Evolutionary conservation across 1,139 yeast species (phyloP).

Genomic region (Debaryomyces fabryi): DNA sequence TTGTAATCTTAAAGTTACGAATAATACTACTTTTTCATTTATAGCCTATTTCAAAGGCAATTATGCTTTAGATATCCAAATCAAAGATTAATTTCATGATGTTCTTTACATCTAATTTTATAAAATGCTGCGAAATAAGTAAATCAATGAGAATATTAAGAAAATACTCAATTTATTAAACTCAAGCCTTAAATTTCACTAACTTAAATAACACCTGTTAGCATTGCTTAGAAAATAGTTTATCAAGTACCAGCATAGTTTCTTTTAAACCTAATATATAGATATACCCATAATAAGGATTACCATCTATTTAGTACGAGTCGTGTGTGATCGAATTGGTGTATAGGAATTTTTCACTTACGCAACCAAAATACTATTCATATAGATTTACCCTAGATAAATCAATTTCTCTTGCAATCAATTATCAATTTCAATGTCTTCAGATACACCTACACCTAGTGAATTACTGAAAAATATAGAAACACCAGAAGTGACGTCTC

Average conservation of each 20-base stretch:
- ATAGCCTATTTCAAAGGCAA: not conserved
- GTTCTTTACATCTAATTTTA: not conserved
- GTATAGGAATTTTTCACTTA: not conserved
- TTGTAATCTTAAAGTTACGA: too few species aligned
- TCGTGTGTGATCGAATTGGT: not conserved
- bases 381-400: not conserved
- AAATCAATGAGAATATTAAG: not conserved
- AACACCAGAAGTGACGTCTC: slow-evolving; percentile 1
- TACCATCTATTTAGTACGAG: not conserved
- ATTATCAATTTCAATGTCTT: slow-evolving; percentile 1
- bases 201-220: not conserved
- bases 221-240: not conserved
- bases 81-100: not conserved
- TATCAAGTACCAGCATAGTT: not conserved
- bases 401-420: not conserved
- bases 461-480: not conserved
- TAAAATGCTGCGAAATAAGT: not conserved
- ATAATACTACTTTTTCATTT: not conserved
- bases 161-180: not conserved
- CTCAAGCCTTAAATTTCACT: not conserved
- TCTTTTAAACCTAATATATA: not conserved
- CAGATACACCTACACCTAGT: not conserved
- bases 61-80: not conserved
- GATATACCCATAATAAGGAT: not conserved
- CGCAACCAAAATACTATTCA: not conserved